Evolutionary conservation across 2,329 filamentous ascomycete genomes (phyloP), one percentile per base, ranked within the genome.

Genomic region (Coleophoma eucalyptorum): DNA sequence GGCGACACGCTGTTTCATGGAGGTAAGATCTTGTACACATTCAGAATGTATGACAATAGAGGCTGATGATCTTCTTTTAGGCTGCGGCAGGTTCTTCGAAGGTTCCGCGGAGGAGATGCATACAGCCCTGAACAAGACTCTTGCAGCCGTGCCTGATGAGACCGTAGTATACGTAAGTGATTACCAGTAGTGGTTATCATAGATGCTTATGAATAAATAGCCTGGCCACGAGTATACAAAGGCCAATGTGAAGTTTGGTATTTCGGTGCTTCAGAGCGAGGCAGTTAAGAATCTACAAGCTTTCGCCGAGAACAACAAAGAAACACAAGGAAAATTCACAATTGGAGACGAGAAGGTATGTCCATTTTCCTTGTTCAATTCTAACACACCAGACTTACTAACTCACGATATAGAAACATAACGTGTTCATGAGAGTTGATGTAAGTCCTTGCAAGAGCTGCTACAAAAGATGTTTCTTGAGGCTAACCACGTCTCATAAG

Each of bases 191-290:
- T 8, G 26, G 5, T 2, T 7, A 26, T 26, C 10, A 8, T 7
- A 5, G 26, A 26, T 26, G 26, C 26, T 26, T 7, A 26, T 7
- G 21, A 8, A 26, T 26, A 15, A 51, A 19, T 55, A 93, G 86
- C 92, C 93, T 16, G 94, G 94, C 4, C 94, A 99, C 64, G 94
- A 97, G 69, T 99, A 99, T 73, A 99, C 94, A n/a, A 96, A 94
- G 71, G 81, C 87, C 47, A 99, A 99, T 65, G 90, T 94, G 63
- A 90, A 90, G 67, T 99, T 99, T 65, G 86, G 83, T 44, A 72
- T 87, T 52, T 87, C 86, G 2, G 87, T 97, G 15, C 74, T 87
- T 50, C 83, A 89, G 62, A 87, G 81, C 40, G 84, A 89, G 45
- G 77, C 89, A 0, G 83, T 97, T 55, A 84, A 88, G 75, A 87